A percentile compares a stretch with the other conserved stretches of the same genome.
phyloP scores from a whole-genome alignment of 1,139 yeast species.

The Petasospora fabianii region DNA sequence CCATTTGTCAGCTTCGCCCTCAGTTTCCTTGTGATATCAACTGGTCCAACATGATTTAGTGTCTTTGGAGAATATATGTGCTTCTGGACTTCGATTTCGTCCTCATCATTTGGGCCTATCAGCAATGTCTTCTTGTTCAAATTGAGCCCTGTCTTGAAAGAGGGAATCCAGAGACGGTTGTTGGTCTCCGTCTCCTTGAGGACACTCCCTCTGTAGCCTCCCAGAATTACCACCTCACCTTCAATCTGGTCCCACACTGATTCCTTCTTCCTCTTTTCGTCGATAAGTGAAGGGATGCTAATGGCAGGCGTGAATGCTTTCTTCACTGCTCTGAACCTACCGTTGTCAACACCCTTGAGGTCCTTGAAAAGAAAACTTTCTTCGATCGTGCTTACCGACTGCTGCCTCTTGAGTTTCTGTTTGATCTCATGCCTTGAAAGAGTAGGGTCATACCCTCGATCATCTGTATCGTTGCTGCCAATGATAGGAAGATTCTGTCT shows the following conservation, averaged over 20 bases:
- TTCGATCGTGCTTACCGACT: conserved; percentile 57
- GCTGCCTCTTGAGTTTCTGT: conserved; percentile 49
- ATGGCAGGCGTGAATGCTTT: conserved; percentile 53
- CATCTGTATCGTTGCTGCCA: conserved; percentile 32
- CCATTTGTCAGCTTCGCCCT: conserved; percentile 58
- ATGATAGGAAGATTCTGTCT: conserved; percentile 23
- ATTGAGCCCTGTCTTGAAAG: conserved; percentile 73
- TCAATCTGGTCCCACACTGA: conserved; percentile 47
- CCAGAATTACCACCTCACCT: conserved; percentile 77
- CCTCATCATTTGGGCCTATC: conserved; percentile 69
- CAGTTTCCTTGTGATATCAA: conserved; percentile 67
- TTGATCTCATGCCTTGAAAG: conserved; percentile 38
- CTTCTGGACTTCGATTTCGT: conserved; percentile 48
- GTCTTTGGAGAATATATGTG: conserved; percentile 71
- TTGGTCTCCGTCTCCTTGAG: conserved; percentile 61
- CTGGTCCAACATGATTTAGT: conserved; percentile 80
- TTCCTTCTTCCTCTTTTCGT: conserved; percentile 30
- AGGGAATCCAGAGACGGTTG: conserved; percentile 79
- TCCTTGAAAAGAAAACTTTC: conserved; percentile 58
- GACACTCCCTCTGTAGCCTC: conserved; percentile 89
- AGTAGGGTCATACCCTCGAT: conserved; percentile 26
- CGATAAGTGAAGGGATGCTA: conserved; percentile 22
- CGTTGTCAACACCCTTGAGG: conserved; percentile 59
- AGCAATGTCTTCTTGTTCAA: conserved; percentile 63
- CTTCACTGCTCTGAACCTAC: conserved; percentile 64